Percentiles rank a stretch among this genome's conserved stretches.
Evolutionary conservation across 352 stramenopile genomes (phyloP).

Genomic region (Phytophthora fragariaefolia): DNA sequence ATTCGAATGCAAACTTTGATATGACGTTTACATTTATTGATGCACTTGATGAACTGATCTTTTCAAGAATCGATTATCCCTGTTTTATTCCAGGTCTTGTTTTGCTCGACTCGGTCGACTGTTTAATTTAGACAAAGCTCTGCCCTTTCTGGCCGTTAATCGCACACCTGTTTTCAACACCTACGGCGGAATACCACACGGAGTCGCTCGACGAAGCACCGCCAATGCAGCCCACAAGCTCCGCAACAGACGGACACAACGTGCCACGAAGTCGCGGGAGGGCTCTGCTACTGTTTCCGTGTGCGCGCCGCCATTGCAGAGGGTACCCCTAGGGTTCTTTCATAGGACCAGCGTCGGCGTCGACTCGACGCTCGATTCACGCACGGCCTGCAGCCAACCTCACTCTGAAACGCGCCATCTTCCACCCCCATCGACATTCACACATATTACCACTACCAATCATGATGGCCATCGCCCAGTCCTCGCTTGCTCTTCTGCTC

Average conservation of each 20-base stretch:
- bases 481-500: constrained; percentile 10
- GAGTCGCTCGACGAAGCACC: constrained; percentile 12
- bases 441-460: neutral
- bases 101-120: constrained; percentile 7
- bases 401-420: neutral
- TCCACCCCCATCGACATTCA: neutral
- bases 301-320: neutral
- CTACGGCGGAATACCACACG: constrained; percentile 28
- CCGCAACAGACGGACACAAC: constrained; percentile 10
- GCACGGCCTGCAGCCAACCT: neutral
- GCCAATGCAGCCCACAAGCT: constrained; percentile 21
- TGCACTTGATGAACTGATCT: no score
- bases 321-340: neutral
- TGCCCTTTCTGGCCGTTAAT: no score
- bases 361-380: neutral
- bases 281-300: neutral
- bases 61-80: no score
- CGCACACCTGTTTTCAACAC: constrained; percentile 35
- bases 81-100: neutral
- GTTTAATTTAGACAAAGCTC: neutral
- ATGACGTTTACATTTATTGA: no score
- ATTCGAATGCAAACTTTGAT: no score
- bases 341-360: no score
- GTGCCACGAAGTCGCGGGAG: neutral
- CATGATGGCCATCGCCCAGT: constrained; percentile 8